A percentile compares a stretch with the other conserved stretches of the same genome.
Evolutionary conservation across 441 rosid genomes (phyloP).

Genomic region (Capsella rubella): DNA sequence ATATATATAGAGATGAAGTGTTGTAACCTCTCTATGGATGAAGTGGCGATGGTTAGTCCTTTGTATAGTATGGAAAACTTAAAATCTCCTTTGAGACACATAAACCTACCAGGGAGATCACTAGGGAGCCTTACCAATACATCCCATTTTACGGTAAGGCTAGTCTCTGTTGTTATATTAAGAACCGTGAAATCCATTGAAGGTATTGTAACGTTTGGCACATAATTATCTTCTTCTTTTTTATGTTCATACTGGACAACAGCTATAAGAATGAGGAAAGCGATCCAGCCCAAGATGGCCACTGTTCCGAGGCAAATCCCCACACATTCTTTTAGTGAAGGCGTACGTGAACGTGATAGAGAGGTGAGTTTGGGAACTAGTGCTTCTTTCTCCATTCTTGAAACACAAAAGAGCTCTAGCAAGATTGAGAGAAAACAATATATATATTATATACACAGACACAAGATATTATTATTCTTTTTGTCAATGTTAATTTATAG

Average conservation of each 20-base stretch:
- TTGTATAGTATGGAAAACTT: background rate
- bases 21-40: background rate
- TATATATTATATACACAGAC: too few relatives aligned
- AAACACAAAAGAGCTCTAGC: background rate
- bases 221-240: background rate
- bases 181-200: slow-evolving; percentile 4
- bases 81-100: background rate
- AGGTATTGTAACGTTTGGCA: slow-evolving; percentile 2
- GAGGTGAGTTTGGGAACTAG: background rate
- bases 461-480: too few relatives aligned
- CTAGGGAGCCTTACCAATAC: background rate
- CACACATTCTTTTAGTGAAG: background rate
- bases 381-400: background rate
- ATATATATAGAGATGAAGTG: background rate
- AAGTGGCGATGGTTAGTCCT: background rate
- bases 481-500: background rate
- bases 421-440: too few relatives aligned
- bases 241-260: too few relatives aligned
- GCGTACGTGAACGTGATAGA: background rate
- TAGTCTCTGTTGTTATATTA: background rate
- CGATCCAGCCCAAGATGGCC: background rate
- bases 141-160: background rate
- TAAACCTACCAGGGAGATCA: background rate
- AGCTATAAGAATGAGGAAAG: background rate
- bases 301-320: background rate